Percentiles rank a stretch among this genome's conserved stretches.
phyloP scores from a whole-genome alignment of 73 alveolate species.

The Durusdinium trenchii region DNA sequence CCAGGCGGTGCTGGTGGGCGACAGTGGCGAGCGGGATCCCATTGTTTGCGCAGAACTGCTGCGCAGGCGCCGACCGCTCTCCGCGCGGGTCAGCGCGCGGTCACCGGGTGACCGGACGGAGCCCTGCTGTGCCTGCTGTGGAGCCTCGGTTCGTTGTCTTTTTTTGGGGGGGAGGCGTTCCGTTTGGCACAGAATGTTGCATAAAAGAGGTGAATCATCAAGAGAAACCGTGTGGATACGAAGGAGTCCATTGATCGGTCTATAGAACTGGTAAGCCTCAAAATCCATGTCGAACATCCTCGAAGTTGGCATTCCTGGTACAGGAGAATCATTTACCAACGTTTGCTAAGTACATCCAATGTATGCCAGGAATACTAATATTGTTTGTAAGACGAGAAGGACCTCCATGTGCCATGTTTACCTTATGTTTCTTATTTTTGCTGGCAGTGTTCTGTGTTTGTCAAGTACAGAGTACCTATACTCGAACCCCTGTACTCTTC shows the following conservation, averaged over 20 bases:
- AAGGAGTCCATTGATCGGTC: neutral
- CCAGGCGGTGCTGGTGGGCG: slow-evolving; percentile 84
- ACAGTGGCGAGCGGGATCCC: slow-evolving; percentile 93
- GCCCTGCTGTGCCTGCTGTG: neutral
- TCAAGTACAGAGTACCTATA: too few species aligned
- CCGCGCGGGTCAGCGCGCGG: neutral
- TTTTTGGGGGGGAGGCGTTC: neutral
- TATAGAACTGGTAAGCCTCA: neutral
- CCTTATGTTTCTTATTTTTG: too few species aligned
- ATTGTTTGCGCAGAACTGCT: slow-evolving; percentile 57
- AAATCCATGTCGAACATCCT: neutral
- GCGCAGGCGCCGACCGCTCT: neutral
- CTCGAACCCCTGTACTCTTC: too few species aligned
- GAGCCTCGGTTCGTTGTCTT: neutral
- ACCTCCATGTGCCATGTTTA: too few species aligned
- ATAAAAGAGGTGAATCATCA: neutral
- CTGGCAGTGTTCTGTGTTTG: too few species aligned
- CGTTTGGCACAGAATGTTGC: neutral
- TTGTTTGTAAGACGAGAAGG: too few species aligned
- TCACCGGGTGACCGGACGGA: too few species aligned
- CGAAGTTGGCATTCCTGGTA: neutral
- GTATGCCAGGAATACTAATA: too few species aligned
- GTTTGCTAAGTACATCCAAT: too few species aligned
- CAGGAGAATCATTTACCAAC: neutral
- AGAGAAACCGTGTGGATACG: neutral